Evolutionary conservation across 2,329 filamentous ascomycete species (phyloP).

Genomic region (Amphichorda felina): DNA sequence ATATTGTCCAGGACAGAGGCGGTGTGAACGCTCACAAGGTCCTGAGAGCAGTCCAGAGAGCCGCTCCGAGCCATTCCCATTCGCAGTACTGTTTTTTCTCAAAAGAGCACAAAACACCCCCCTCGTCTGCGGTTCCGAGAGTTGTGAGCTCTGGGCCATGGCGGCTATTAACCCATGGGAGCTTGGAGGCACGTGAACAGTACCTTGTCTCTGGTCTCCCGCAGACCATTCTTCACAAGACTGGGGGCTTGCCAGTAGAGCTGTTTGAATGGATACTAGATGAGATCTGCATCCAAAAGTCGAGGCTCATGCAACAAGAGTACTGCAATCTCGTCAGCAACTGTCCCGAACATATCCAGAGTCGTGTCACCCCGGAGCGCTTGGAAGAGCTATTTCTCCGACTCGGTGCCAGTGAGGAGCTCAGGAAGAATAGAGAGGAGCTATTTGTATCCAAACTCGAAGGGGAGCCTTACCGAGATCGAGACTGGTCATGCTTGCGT

Average conservation of each 20-base stretch:
- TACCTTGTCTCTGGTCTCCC: slow-evolving; percentile 52
- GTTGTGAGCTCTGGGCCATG: slow-evolving; percentile 22
- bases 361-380: slow-evolving; percentile 30
- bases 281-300: slow-evolving; percentile 43
- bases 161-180: slow-evolving; percentile 34
- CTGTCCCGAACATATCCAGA: slow-evolving; percentile 28
- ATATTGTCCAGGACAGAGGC: slow-evolving; percentile 21
- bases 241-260: slow-evolving; percentile 42
- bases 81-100: slow-evolving; percentile 39
- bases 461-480: slow-evolving; percentile 18
- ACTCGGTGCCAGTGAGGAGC: slow-evolving; percentile 42
- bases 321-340: slow-evolving; percentile 44
- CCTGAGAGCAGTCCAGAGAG: slow-evolving; percentile 37
- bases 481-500: slow-evolving; percentile 32
- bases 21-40: slow-evolving; percentile 32
- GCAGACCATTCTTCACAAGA: slow-evolving; percentile 30
- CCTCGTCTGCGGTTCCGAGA: slow-evolving; percentile 3
- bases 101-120: slow-evolving; percentile 14
- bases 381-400: slow-evolving; percentile 42
- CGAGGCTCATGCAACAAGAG: slow-evolving; percentile 42
- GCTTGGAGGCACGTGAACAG: slow-evolving; percentile 34
- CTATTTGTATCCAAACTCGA: slow-evolving; percentile 10
- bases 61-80: slow-evolving; percentile 23
- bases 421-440: slow-evolving; percentile 16
- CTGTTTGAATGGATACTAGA: slow-evolving; percentile 55